Evolutionary conservation across 202 grass and related monocot genomes (phyloP), one percentile per base, ranked within the genome.

Genomic region (Dendrocalamus latiflorus): DNA sequence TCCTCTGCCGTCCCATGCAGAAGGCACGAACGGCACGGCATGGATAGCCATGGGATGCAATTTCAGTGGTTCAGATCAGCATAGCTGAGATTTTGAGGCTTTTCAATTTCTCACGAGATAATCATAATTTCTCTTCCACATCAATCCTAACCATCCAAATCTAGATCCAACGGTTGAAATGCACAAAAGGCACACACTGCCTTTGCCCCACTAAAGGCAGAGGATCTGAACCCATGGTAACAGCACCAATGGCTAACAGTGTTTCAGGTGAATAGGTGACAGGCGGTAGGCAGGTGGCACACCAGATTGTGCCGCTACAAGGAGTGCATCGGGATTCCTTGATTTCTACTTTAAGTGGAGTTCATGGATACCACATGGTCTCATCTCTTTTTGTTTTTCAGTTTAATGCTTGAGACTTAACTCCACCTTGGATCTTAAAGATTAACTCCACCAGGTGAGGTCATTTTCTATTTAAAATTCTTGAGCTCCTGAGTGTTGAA

Each of bases 401-500:
- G 43, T 51, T 38, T 21, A 63, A 50, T 72, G 42, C 1, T 51
- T 49, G 8, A 6, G 37, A 67, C 37, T 22, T 21, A 39, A 21
- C 58, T 43, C n/a, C 24, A 70, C 30, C 36, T 70, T 70, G 9
- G 24, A 1, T 37, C 0, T 9, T 53, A 34, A 48, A 78, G 38
- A 79, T 66, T 65, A 57, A 73, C 61, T 33, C 22, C 81, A 50
- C 2, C 34, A 24, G 26, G 36, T 33, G 69, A 43, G 57, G 13
- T 84, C 37, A 75, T 80, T 69, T 26, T 76, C 43, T 63, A 38
- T 21, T 44, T 38, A 30, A 20, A 28, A 80, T 76, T 81, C 22
- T 68, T 18, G 5, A 62, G 38, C 24, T 85, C 57, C 58, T n/a
- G 24, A 79, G 22, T 15, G 4, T 25, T 57, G 20, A 57, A 57